Percentiles rank a stretch among this genome's conserved stretches.
Evolutionary conservation across 306 rosid genomes (phyloP).

Genomic region (Mimosa pudica): DNA sequence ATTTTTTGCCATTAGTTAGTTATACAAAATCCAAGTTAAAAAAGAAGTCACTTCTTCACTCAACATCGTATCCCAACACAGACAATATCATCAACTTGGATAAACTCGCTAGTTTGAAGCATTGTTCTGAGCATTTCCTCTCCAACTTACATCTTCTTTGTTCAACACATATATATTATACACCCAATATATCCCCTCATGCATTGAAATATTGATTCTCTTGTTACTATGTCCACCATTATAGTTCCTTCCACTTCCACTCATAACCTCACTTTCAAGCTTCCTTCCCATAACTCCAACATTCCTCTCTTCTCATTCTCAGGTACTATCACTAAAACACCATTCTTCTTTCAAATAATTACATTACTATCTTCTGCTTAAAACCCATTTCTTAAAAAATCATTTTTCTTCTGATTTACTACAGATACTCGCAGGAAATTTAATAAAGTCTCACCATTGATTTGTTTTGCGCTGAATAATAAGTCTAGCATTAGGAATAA

Average conservation of each 20-base stretch:
- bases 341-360: background rate
- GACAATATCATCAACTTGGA: background rate
- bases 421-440: conserved; percentile 28
- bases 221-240: conserved; percentile 42
- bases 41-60: too few species aligned
- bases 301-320: conserved; percentile 34
- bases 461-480: conserved; percentile 50
- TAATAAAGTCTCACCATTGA: conserved; percentile 32
- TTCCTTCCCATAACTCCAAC: conserved; percentile 35
- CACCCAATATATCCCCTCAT: too few species aligned
- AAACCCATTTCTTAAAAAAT: conserved; percentile 15
- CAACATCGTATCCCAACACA: too few species aligned
- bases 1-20: too few species aligned
- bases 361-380: background rate
- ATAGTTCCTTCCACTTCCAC: conserved; percentile 40
- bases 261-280: conserved; percentile 42
- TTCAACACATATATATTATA: background rate
- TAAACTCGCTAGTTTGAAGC: background rate
- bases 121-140: background rate
- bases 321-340: conserved; percentile 44
- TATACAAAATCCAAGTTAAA: too few species aligned
- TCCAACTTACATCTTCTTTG: background rate
- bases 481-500: conserved; percentile 36
- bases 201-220: background rate
- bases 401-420: conserved; percentile 37